Evolutionary conservation across 768 basidiomycete species (phyloP).

Genomic region (Scleroderma bovista): DNA sequence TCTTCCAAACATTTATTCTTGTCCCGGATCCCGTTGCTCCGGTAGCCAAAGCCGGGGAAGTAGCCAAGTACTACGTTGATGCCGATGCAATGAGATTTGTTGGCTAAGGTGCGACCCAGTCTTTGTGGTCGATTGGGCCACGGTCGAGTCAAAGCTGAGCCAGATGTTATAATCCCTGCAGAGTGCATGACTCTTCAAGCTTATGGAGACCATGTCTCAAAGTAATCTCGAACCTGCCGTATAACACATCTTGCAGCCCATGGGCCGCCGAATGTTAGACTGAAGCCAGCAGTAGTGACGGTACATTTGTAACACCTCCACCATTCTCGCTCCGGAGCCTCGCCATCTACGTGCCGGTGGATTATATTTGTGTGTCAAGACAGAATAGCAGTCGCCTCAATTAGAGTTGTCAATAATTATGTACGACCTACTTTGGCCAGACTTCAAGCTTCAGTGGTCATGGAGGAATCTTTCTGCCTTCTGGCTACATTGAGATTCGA

Average conservation of each 20-base stretch:
- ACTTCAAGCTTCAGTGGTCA: no score
- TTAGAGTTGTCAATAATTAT: no score
- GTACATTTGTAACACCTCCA: background rate
- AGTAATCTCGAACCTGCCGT: no score
- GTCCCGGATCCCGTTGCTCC: constrained; percentile 67
- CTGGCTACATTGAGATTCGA: constrained; percentile 62
- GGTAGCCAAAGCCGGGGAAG: constrained; percentile 60
- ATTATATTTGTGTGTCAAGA: no score
- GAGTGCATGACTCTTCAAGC: background rate
- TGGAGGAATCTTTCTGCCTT: constrained; percentile 24
- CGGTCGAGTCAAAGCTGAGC: background rate
- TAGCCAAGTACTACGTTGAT: constrained; percentile 77
- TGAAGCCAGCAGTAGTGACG: no score
- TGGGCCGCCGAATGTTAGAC: no score
- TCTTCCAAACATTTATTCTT: constrained; percentile 84
- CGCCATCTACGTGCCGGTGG: no score
- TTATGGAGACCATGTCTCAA: background rate
- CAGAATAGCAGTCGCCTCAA: no score
- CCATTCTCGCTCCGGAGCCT: no score
- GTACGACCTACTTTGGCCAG: no score
- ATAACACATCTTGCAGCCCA: no score
- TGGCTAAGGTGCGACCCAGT: constrained; percentile 38
- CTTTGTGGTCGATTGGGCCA: background rate
- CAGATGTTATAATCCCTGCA: background rate
- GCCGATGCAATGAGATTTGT: constrained; percentile 81